phyloP scores from a whole-genome alignment of 1,284 basidiomycete genomes.

The Naganishia cerealis region DNA sequence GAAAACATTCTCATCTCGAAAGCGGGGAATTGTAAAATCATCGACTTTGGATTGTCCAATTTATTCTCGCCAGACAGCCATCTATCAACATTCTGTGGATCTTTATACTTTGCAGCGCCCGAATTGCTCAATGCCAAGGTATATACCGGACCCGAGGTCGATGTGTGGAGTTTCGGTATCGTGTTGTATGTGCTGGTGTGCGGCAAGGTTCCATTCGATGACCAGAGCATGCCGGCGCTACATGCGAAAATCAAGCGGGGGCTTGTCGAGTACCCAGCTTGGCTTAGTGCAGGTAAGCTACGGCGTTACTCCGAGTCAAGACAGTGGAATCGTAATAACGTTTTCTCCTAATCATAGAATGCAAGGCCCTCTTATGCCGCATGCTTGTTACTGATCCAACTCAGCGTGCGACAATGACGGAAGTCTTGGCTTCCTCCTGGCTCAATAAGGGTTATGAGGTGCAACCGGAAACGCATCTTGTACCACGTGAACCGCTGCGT shows the following conservation, averaged over 20 bases:
- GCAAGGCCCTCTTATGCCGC: constrained; percentile 85
- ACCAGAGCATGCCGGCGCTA: constrained; percentile 97
- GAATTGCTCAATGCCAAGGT: constrained; percentile 94
- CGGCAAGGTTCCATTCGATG: constrained; percentile 98
- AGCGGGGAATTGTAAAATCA: constrained; percentile 98
- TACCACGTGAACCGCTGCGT: constrained; percentile 83
- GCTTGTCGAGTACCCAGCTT: constrained; percentile 92
- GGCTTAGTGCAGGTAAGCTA: constrained; percentile 81
- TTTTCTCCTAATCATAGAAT: constrained; percentile 59
- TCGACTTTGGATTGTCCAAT: constrained; percentile 97
- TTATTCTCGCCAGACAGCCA: constrained; percentile 82
- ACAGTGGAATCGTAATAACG: background rate
- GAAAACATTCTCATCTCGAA: constrained; percentile 99
- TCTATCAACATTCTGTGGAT: constrained; percentile 93
- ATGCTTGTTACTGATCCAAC: constrained; percentile 96
- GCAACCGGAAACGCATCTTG: constrained; percentile 78
- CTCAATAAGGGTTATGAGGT: constrained; percentile 85
- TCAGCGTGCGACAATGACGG: constrained; percentile 75
- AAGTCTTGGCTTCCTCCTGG: constrained; percentile 92
- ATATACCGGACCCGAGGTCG: constrained; percentile 96
- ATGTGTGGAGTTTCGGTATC: constrained; percentile 98
- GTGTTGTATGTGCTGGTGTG: constrained; percentile 96
- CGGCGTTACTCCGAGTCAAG: background rate
- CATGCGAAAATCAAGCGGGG: constrained; percentile 99
- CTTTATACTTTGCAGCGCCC: constrained; percentile 95